These are phyloP conservation scores for Kwoniella shandongensis DNA, from an alignment of 768 basidiomycete genomes.

Conservation along the genomic window DNA sequence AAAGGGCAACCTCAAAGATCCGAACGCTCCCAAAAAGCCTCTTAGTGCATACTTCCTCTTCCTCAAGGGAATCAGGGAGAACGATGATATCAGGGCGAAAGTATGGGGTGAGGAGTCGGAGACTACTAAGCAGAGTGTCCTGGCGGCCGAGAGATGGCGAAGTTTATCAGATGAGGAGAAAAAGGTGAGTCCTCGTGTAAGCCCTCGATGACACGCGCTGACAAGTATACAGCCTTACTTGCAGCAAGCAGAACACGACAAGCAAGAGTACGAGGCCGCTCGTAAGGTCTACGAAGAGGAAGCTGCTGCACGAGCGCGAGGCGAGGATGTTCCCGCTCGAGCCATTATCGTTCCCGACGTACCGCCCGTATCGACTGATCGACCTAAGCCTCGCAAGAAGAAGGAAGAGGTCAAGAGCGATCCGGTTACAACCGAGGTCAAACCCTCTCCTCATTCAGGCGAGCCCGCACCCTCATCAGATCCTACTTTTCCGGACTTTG, in stretches of 20 bases:
- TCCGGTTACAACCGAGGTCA: conserved; percentile 5
- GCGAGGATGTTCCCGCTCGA: conserved; percentile 65
- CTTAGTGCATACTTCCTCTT: conserved; percentile 94
- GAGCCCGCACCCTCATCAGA: conserved; percentile 14
- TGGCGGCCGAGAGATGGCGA: conserved; percentile 90
- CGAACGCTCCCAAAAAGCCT: conserved; percentile 94
- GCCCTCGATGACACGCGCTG: not conserved
- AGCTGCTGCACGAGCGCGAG: conserved; percentile 41
- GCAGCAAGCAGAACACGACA: conserved; percentile 90
- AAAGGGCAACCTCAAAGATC: conserved; percentile 93
- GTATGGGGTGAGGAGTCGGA: conserved; percentile 89
- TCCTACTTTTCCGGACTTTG: conserved; percentile 18
- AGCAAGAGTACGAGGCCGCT: conserved; percentile 86
- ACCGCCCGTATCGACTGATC: not conserved
- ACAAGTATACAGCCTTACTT: conserved; percentile 70
- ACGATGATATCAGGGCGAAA: conserved; percentile 68
- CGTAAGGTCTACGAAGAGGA: conserved; percentile 79
- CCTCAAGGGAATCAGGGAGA: conserved; percentile 81
- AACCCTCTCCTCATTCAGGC: conserved; percentile 12
- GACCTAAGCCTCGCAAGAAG: conserved; percentile 2
- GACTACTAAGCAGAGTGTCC: conserved; percentile 89
- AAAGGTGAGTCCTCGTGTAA: conserved; percentile 61
- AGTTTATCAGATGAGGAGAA: conserved; percentile 90
- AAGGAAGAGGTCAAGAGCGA: conserved; percentile 4
- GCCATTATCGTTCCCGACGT: conserved; percentile 61